phyloP scores from a whole-genome alignment of 176 grass and related monocot genomes.

The Aegilops bicornis region DNA sequence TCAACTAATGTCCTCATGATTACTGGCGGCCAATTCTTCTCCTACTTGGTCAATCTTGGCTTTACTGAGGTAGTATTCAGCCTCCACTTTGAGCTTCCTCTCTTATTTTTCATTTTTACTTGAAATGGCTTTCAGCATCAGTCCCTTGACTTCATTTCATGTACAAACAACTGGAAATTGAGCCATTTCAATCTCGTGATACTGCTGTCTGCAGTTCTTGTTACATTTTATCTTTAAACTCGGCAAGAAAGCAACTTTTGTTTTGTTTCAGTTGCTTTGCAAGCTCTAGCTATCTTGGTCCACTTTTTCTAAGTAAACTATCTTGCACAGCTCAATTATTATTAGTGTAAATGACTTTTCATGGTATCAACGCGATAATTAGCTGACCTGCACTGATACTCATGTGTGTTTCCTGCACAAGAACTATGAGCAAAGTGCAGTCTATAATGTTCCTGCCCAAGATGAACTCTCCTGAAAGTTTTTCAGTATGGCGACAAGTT shows the following conservation, averaged over 20 bases:
- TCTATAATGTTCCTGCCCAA: not conserved
- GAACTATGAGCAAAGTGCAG: conserved; percentile 24
- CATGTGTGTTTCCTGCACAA: conserved; percentile 11
- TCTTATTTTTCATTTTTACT: not conserved
- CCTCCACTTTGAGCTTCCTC: not conserved
- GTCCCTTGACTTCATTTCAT: not conserved
- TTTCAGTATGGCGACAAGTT: conserved; percentile 23
- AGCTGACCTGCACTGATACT: not conserved
- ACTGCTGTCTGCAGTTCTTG: not conserved
- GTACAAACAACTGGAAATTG: conserved; percentile 20
- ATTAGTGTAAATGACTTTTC: not conserved
- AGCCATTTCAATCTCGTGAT: not conserved
- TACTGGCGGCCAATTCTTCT: conserved; percentile 93
- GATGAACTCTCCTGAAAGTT: conserved; percentile 6
- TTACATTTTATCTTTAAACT: conserved; percentile 7
- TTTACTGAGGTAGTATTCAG: conserved; percentile 80
- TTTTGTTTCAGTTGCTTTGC: conserved; percentile 23
- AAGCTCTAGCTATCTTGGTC: not conserved
- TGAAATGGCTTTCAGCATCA: conserved; percentile 18
- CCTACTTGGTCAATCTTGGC: conserved; percentile 94
- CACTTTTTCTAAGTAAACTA: not conserved
- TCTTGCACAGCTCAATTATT: not conserved
- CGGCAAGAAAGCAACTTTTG: not conserved
- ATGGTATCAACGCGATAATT: not conserved
- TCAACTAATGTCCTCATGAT: conserved; percentile 97